These are phyloP conservation scores for Wickerhamomyces ciferrii DNA, from an alignment of 805 yeast genomes.

Conservation along the genomic window DNA sequence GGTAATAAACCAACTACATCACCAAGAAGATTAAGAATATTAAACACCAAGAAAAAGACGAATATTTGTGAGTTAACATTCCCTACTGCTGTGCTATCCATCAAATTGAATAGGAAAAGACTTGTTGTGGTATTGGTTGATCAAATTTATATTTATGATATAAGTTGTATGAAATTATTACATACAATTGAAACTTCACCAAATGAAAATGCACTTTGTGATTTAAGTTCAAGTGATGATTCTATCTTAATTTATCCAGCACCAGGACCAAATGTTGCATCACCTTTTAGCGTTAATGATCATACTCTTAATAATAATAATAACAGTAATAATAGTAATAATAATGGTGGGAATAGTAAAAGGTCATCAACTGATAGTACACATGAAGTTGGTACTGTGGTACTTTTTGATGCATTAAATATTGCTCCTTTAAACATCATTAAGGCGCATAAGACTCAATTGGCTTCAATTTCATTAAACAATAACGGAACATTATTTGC, in stretches of 20 bases:
- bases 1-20: constrained; percentile 64
- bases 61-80: constrained; percentile 85
- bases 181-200: constrained; percentile 60
- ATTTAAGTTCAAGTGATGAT: constrained; percentile 34
- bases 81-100: constrained; percentile 67
- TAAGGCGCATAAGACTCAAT: constrained; percentile 78
- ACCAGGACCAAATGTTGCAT: constrained; percentile 25
- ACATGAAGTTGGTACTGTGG: constrained; percentile 31
- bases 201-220: constrained; percentile 30
- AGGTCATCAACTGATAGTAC: neutral
- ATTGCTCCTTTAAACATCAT: constrained; percentile 75
- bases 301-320: neutral
- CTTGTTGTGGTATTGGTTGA: constrained; percentile 73
- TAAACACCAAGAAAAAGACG: constrained; percentile 66
- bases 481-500: constrained; percentile 78
- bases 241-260: constrained; percentile 54
- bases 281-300: constrained; percentile 9
- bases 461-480: constrained; percentile 65
- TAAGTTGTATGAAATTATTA: constrained; percentile 80
- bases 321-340: neutral
- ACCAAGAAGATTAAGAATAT: constrained; percentile 56
- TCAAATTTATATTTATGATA: constrained; percentile 84
- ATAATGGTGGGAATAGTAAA: constrained; percentile 1
- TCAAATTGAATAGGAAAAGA: constrained; percentile 77
- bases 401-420: constrained; percentile 72